phyloP scores from a whole-genome alignment of 495 filamentous ascomycete species.

The Pseudevernia furfuracea region DNA sequence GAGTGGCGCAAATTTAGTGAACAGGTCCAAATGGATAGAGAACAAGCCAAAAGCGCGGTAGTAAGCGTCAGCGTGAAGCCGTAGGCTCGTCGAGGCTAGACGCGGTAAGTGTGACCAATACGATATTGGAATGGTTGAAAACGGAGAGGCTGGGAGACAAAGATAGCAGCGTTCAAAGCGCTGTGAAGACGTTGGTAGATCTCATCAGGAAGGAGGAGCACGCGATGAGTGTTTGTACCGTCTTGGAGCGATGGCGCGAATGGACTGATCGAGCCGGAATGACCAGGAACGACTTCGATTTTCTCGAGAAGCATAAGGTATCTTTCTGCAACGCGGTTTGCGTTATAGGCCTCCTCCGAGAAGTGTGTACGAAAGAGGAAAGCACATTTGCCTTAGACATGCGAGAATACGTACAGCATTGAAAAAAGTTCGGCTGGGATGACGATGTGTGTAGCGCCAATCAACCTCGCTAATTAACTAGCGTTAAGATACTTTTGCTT shows the following conservation, averaged over 20 bases:
- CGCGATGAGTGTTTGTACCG: conserved; percentile 36
- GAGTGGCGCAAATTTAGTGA: conserved; percentile 17
- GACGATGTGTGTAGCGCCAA: conserved; percentile 2
- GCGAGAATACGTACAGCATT: conserved; percentile 53
- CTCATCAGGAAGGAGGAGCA: conserved; percentile 48
- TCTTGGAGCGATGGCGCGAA: conserved; percentile 50
- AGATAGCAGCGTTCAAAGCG: conserved; percentile 29
- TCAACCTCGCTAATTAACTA: not conserved
- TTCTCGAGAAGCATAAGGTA: conserved; percentile 36
- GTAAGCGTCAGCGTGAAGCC: no score
- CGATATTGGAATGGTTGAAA: conserved; percentile 42
- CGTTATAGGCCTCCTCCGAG: conserved; percentile 44
- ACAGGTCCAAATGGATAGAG: conserved; percentile 32
- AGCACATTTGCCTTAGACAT: conserved; percentile 51
- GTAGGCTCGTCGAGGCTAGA: conserved; percentile 49
- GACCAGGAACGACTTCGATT: conserved; percentile 42
- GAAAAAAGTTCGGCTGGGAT: conserved; percentile 52
- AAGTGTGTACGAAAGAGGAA: conserved; percentile 39
- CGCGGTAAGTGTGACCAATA: conserved; percentile 42
- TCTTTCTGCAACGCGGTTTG: conserved; percentile 48
- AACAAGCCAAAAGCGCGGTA: no score
- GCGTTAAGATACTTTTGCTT: conserved; percentile 10
- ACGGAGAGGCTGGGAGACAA: conserved; percentile 27
- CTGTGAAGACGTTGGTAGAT: conserved; percentile 44
- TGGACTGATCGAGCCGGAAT: conserved; percentile 54